A percentile compares a stretch with the other conserved stretches of the same genome.
Conservation (phyloP, 768 basidiomycete species). For the Paxillus rubicundulus region DNA sequence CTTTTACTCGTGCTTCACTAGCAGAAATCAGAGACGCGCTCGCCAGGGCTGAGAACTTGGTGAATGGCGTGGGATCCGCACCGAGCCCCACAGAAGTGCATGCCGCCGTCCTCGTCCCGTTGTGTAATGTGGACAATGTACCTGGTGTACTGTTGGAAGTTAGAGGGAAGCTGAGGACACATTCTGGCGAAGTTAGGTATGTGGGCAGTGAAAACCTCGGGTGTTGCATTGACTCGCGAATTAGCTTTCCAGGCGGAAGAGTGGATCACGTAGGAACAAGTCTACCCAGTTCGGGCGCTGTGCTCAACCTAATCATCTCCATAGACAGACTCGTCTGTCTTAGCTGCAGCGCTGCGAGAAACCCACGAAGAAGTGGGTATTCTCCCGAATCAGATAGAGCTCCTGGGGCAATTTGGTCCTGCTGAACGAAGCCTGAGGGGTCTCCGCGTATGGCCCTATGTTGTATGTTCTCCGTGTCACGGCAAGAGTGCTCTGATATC, state of each 20-base stretch:
- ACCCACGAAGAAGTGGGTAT: constrained; percentile 74
- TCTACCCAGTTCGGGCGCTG: background rate
- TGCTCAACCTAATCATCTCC: constrained; percentile 1
- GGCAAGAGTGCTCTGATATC: background rate
- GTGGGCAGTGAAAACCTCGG: constrained; percentile 8
- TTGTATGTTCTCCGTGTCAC: constrained; percentile 47
- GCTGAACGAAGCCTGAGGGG: constrained; percentile 57
- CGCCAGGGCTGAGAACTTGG: constrained; percentile 6
- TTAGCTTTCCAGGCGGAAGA: constrained; percentile 74
- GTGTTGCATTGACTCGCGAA: background rate
- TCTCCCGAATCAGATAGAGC: constrained; percentile 53
- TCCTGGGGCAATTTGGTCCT: constrained; percentile 65
- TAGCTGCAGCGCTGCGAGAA: constrained; percentile 65
- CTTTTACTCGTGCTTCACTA: constrained; percentile 38
- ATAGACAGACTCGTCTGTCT: constrained; percentile 52
- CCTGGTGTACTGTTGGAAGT: constrained; percentile 75
- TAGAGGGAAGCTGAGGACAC: constrained; percentile 59
- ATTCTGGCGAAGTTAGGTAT: constrained; percentile 84
- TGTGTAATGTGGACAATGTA: constrained; percentile 67
- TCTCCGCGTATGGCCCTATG: constrained; percentile 71
- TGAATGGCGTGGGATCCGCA: constrained; percentile 15
- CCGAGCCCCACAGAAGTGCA: constrained; percentile 35
- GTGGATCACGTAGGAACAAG: constrained; percentile 53
- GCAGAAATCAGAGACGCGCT: constrained; percentile 31
- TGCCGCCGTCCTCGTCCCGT: constrained; percentile 73